Conservation (phyloP, 179 eudicot genomes). For the Dionaea muscipula region DNA sequence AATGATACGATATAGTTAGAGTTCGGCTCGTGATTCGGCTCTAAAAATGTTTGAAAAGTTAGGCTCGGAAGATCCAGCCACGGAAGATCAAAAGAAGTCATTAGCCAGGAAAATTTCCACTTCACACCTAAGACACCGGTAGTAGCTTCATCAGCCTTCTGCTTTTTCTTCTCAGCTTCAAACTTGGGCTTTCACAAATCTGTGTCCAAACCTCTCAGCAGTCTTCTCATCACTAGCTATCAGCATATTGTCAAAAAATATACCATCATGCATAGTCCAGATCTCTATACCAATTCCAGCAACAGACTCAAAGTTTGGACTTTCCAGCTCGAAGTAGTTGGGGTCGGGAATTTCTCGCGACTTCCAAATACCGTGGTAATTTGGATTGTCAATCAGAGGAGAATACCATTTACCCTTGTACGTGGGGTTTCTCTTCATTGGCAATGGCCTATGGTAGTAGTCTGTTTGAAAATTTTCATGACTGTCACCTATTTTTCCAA, state of each 20-base stretch:
- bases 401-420: constrained; percentile 84
- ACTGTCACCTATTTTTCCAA: too few species aligned
- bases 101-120: neutral
- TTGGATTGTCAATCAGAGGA: constrained; percentile 67
- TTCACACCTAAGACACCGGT: constrained; percentile 8
- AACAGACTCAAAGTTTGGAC: constrained; percentile 65
- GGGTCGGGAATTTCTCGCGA: constrained; percentile 65
- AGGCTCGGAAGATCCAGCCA: neutral
- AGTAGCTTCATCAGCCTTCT: constrained; percentile 57
- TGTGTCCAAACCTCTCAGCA: constrained; percentile 46
- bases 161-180: constrained; percentile 57
- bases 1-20: constrained; percentile 47
- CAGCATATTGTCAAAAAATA: constrained; percentile 63
- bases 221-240: constrained; percentile 55
- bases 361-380: constrained; percentile 82
- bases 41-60: constrained; percentile 36
- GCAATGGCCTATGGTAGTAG: too few species aligned
- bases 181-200: constrained; percentile 64
- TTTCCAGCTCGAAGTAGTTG: constrained; percentile 53
- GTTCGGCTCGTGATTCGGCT: constrained; percentile 75
- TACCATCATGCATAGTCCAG: constrained; percentile 90
- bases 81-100: neutral
- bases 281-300: constrained; percentile 87
- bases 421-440: constrained; percentile 65
- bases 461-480: too few species aligned